A percentile compares a stretch with the other conserved stretches of the same genome.
Conservation (phyloP, 257 asterid species). For the Echites panduratus region DNA sequence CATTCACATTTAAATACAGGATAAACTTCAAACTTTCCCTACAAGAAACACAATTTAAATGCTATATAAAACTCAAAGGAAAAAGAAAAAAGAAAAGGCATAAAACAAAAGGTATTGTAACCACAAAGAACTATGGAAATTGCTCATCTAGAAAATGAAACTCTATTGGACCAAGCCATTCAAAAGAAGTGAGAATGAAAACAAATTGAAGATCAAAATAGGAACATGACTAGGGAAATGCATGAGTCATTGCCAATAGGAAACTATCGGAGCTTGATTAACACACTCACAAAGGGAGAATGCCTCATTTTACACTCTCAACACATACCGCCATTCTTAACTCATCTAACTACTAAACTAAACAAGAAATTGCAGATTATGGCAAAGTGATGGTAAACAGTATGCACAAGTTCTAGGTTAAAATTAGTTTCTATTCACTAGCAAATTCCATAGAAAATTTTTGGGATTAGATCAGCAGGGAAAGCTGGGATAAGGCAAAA, state of each 20-base stretch:
- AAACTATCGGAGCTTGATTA: not conserved
- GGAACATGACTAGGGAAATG: not conserved
- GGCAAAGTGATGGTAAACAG: not conserved
- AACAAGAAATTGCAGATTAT: conserved; percentile 1
- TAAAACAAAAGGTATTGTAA: not conserved
- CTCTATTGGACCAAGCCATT: not conserved
- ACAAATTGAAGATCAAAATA: not conserved
- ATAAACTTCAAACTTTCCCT: conserved; percentile 46
- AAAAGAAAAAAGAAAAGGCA: not conserved
- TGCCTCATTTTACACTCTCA: not conserved
- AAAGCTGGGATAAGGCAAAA: not conserved
- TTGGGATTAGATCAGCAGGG: not conserved
- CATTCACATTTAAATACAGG: conserved; percentile 52
- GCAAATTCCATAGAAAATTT: not conserved
- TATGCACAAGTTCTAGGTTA: too few species aligned
- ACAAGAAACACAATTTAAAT: conserved; percentile 29
- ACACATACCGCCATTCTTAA: not conserved
- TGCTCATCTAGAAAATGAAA: not conserved
- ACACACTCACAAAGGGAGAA: not conserved
- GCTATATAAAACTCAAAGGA: conserved; percentile 24
- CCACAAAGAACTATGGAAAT: conserved; percentile 1
- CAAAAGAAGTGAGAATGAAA: not conserved
- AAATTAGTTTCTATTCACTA: not conserved
- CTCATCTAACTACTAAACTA: not conserved
- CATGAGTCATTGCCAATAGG: too few species aligned